These are phyloP conservation scores for Sequoia sempervirens DNA, from an alignment of 75 land plant species.

Conservation along the genomic window DNA sequence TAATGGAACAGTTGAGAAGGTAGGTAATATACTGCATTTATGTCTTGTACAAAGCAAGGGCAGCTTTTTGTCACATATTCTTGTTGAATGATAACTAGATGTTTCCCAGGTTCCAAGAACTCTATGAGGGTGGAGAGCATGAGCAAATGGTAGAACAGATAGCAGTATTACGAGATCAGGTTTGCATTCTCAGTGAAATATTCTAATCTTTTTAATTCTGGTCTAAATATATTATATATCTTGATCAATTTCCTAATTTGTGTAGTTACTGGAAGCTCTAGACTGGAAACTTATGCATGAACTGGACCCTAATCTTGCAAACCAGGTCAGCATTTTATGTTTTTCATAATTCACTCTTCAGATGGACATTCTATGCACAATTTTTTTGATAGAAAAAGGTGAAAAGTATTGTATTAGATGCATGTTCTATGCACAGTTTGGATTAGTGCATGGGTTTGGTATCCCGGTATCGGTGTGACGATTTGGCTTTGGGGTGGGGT, in stretches of 20 bases:
- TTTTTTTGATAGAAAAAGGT: no score
- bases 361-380: background rate
- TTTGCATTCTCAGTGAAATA: conserved; percentile 9
- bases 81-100: background rate
- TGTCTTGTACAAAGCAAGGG: background rate
- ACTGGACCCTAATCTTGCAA: conserved; percentile 19
- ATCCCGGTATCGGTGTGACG: no score
- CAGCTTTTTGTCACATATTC: background rate
- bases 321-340: conserved; percentile 6
- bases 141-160: conserved; percentile 75
- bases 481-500: no score
- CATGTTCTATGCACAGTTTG: background rate
- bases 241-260: background rate
- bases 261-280: conserved; percentile 74
- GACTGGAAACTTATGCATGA: conserved; percentile 88
- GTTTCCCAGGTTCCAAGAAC: conserved; percentile 61
- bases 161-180: conserved; percentile 65
- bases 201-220: background rate
- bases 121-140: conserved; percentile 74
- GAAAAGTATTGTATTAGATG: no score
- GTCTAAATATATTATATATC: background rate
- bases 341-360: background rate
- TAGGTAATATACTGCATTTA: conserved; percentile 8
- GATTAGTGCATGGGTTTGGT: background rate
- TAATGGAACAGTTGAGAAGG: conserved; percentile 90